Base-by-base conservation (phyloP, 2,329 filamentous ascomycete genomes). In the Colletotrichum sojae region DNA sequence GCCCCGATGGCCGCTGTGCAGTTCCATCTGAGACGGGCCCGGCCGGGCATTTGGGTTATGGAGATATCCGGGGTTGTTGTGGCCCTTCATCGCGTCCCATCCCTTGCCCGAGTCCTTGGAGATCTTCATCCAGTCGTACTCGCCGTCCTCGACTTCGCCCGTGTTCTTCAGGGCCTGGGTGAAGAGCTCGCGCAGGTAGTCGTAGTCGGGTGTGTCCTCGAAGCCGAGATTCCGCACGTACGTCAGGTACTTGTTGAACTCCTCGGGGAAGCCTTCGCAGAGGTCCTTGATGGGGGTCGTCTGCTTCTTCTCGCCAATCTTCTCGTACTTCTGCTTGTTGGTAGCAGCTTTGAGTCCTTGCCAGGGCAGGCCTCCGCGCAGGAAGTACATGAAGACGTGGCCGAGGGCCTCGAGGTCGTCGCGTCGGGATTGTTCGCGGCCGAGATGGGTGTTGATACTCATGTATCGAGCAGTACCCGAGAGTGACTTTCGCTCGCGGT, bases 261-360 rank as follows among this genome's bases (percentile, higher is more conserved):
- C 95, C 79, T 97, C 94, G 73, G 96, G 95, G 83, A 97, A 98
- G 59, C 94, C 92, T 75, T 98, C 95, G 79, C 95, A 98, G 16
- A 99, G 89, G 76, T 99, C 96, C 85, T 98, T 97, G 84, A 99
- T 97, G 5, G 90, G 89, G 22, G 96, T 98, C 0, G 95, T 98
- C 85, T 98, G 96, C 86, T 99, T 99, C 92, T 99, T 98, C 87
- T 99, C 95, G 53, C 96, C 96, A 82, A 99, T 99, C 88, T 98
- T 98, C 84, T 99, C 96, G 80, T 99, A 99, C 85, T 99, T 99
- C 80, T 99, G 96, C 89, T 99, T 92, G 81, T 92, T 92, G 54
- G 90, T 92, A 36, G 90, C 90, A 79, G 90, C 90, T 83, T 92
- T 92, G 72, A 93, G 83, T 10, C 90, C 90, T 78, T 93, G 90